phyloP scores from a whole-genome alignment of 2,329 filamentous ascomycete species.

The Aspergillus niger region DNA sequence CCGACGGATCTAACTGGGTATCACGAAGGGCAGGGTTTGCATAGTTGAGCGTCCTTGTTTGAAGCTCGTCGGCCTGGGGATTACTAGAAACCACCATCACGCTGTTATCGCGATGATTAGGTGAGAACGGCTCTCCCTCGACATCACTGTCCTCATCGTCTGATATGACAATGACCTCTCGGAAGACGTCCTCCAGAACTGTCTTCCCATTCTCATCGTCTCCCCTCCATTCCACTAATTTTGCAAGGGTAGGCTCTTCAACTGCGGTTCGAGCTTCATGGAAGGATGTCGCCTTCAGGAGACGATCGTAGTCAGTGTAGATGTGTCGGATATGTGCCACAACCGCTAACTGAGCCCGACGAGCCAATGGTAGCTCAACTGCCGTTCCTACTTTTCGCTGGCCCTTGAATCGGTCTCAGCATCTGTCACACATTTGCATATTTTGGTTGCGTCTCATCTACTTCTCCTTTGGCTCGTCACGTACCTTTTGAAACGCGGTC shows the following conservation, averaged over 20 bases:
- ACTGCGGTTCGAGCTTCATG: conserved; percentile 57
- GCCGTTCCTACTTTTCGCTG: conserved; percentile 61
- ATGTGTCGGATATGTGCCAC: conserved; percentile 63
- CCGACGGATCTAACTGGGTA: conserved; percentile 32
- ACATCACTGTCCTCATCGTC: conserved; percentile 58
- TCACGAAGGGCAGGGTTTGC: conserved; percentile 22
- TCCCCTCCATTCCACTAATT: conserved; percentile 64
- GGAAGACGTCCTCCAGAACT: conserved; percentile 63
- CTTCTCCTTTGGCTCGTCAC: conserved; percentile 14
- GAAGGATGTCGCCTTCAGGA: conserved; percentile 56
- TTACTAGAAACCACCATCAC: conserved; percentile 48
- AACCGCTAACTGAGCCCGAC: conserved; percentile 62
- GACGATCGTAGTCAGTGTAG: conserved; percentile 64
- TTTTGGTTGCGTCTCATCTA: background rate
- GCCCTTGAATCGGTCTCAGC: conserved; percentile 44
- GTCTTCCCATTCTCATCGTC: conserved; percentile 56
- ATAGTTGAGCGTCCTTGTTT: conserved; percentile 34
- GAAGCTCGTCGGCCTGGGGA: conserved; percentile 37
- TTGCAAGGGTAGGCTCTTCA: conserved; percentile 57
- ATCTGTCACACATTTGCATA: conserved; percentile 7
- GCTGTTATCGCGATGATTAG: conserved; percentile 39
- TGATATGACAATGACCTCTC: conserved; percentile 65
- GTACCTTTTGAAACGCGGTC: conserved; percentile 62
- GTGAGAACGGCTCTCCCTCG: conserved; percentile 34
- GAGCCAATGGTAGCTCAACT: conserved; percentile 54